Conservation (phyloP, 345 rosid genomes). For the Acer yangbiense region DNA sequence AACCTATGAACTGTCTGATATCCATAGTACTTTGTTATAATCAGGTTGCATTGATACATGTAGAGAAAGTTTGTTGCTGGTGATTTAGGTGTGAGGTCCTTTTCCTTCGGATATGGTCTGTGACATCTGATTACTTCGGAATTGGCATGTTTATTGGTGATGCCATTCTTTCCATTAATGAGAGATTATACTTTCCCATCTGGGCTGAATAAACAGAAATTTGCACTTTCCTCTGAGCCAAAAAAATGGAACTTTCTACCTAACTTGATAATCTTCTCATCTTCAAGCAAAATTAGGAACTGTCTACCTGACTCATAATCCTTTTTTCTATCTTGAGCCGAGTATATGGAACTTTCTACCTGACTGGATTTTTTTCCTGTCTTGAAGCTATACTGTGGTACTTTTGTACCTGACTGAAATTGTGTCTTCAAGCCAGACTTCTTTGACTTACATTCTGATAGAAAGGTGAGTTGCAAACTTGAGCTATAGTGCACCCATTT, state of each 20-base stretch:
- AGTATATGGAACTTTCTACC: not conserved
- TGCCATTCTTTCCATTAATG: not conserved
- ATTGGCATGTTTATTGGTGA: not conserved
- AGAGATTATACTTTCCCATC: not conserved
- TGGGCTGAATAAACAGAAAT: not conserved
- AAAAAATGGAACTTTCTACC: not conserved
- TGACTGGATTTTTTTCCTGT: not conserved
- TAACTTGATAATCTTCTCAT: not conserved
- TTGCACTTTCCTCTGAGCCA: not conserved
- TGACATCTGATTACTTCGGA: not conserved
- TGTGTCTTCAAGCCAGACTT: not conserved
- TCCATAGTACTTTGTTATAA: not conserved
- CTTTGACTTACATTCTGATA: not conserved
- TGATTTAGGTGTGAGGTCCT: not conserved
- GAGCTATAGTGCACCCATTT: not conserved
- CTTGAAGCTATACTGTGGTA: not conserved
- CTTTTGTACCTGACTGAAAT: not conserved
- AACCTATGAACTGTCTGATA: not conserved
- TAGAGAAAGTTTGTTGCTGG: not conserved
- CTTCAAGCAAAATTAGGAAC: not conserved
- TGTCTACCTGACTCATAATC: not conserved
- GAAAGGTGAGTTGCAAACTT: not conserved
- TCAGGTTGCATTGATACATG: constrained; percentile 1
- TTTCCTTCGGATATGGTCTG: not conserved
- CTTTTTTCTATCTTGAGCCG: not conserved